Conservation (phyloP, 1,284 basidiomycete species). For the Boletus semigastroideus region DNA sequence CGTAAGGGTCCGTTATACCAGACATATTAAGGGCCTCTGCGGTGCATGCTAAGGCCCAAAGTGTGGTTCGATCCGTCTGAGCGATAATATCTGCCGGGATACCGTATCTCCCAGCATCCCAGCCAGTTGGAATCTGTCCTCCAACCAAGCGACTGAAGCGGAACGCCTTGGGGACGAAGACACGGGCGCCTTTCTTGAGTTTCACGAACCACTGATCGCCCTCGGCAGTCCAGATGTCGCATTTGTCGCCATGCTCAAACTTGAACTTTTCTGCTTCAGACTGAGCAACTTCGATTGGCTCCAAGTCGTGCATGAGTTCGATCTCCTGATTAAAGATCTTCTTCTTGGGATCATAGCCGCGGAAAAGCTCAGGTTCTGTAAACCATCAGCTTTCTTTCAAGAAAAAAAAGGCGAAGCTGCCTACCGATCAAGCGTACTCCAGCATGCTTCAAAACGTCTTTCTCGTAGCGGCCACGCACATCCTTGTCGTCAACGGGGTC, state of each 20-base stretch:
- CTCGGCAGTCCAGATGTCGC: slow-evolving; percentile 89
- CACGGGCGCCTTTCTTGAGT: slow-evolving; percentile 96
- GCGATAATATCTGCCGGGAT: slow-evolving; percentile 97
- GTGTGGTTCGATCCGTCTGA: slow-evolving; percentile 91
- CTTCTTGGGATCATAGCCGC: slow-evolving; percentile 95
- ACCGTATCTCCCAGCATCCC: slow-evolving; percentile 94
- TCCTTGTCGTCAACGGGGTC: slow-evolving; percentile 99
- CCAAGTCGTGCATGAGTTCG: slow-evolving; percentile 95
- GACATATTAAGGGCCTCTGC: slow-evolving; percentile 97
- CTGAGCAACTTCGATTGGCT: slow-evolving; percentile 91
- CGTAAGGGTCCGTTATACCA: slow-evolving; percentile 96
- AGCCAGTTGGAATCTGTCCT: slow-evolving; percentile 96
- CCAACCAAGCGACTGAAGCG: slow-evolving; percentile 93
- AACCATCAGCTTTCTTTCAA: slow-evolving; percentile 6
- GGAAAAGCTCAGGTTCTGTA: slow-evolving; percentile 94
- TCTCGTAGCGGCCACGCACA: slow-evolving; percentile 90
- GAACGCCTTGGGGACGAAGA: slow-evolving; percentile 94
- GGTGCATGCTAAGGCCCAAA: slow-evolving; percentile 95
- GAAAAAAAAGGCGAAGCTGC: slow-evolving; percentile 18
- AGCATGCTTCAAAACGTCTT: slow-evolving; percentile 90
- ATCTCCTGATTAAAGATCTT: slow-evolving; percentile 98
- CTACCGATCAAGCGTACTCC: slow-evolving; percentile 93
- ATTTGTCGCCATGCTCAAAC: slow-evolving; percentile 94
- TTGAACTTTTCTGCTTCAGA: slow-evolving; percentile 95
- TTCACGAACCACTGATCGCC: slow-evolving; percentile 96